Evolutionary conservation across 1,284 basidiomycete genomes (phyloP), one percentile per base, ranked within the genome.

Genomic region (Pseudozyma hubeiensis): DNA sequence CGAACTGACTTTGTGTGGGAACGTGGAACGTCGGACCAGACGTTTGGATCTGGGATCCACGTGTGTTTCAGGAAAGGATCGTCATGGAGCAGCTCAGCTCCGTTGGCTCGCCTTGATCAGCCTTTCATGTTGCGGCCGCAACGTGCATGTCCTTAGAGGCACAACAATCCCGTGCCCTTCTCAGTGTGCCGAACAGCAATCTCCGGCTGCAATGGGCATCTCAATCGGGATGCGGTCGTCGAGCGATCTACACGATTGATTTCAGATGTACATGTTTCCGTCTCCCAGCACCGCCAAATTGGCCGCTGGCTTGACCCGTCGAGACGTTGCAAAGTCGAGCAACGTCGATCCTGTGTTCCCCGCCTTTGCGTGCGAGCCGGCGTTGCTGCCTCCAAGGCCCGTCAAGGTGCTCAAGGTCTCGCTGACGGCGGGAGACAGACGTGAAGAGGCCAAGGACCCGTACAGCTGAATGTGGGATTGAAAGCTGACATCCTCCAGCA

Each of bases 261-360:
- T 40, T 53, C 47, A 73, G 44, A 73, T 73, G 54, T 73, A 73
- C 70, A 73, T 73, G 61, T 67, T 73, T 6, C 70, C 70, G 48
- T 73, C 70, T n/a, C 70, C 70, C 3, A 67, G 45, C 35, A 64
- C 60, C 4, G 60, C 60, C 50, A 73, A 19, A 19, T 73, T 67
- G 39, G 46, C 34, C 4, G 64, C 52, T 35, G 56, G 66, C 53
- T 64, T 53, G 37, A 44, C 33, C 0, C 64, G 53, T 46, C 70
- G 58, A 17, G 56, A 53, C 2, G 64, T 55, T 0, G 44, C 70
- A 45, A 73, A 73, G 53, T 67, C 70, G 19, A 64, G 7, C 3
- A 73, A 45, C 9, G 39, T 64, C 5, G 47, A 24, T 10, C 17
- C 34, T 10, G 29, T 33, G n/a, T 24, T 11, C 6, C 24, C 11